Evolutionary conservation across 129 eudicot genomes (phyloP).

Genomic region (Lactuca sativa): DNA sequence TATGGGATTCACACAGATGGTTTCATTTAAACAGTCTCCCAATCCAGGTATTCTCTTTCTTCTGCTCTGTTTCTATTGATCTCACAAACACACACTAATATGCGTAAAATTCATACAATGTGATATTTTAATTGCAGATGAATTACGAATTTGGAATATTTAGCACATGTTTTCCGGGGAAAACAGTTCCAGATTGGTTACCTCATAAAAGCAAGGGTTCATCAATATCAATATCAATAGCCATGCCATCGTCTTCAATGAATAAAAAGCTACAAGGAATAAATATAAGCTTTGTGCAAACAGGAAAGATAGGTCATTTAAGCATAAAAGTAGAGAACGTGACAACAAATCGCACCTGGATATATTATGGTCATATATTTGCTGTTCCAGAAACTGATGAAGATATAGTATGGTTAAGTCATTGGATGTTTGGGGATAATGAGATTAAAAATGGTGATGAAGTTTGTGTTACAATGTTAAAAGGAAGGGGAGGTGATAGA

Average conservation of each 20-base stretch:
- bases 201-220: not conserved
- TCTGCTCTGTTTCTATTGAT: not conserved
- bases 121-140: not conserved
- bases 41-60: too few relatives aligned
- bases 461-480: not conserved
- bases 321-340: not conserved
- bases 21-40: not conserved
- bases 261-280: slow-evolving; percentile 23
- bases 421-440: slow-evolving; percentile 18
- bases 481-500: too few relatives aligned
- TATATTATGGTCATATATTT: not conserved
- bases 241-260: slow-evolving; percentile 7
- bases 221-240: not conserved
- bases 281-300: slow-evolving; percentile 9
- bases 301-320: not conserved
- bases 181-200: slow-evolving; percentile 19
- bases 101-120: not conserved
- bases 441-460: slow-evolving; percentile 24
- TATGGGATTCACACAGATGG: not conserved
- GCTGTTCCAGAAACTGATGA: not conserved
- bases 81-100: not conserved
- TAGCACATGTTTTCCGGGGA: slow-evolving; percentile 27
- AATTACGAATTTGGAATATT: slow-evolving; percentile 28
- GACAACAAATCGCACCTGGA: slow-evolving; percentile 1
- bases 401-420: slow-evolving; percentile 21